Evolutionary conservation across 2,329 filamentous ascomycete species (phyloP).

Genomic region (Blastomyces gilchristii): DNA sequence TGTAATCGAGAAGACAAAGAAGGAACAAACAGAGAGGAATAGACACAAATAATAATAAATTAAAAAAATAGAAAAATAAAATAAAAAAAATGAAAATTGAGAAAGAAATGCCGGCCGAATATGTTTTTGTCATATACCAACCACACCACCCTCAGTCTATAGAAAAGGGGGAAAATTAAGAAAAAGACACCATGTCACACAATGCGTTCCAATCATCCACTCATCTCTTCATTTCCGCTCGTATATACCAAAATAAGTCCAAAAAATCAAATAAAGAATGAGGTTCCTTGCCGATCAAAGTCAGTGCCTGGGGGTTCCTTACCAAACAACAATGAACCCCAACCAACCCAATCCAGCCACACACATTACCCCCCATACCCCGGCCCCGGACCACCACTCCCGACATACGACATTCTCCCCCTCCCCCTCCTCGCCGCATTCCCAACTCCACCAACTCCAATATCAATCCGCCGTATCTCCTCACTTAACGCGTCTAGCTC

Average conservation of each 20-base stretch:
- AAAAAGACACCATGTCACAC: background rate
- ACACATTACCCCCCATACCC: background rate
- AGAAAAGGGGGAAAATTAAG: background rate
- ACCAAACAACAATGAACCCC: background rate
- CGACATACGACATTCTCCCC: background rate
- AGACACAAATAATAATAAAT: background rate
- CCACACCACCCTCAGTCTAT: background rate
- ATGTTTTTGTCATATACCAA: background rate
- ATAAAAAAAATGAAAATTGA: no score
- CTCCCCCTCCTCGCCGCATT: background rate
- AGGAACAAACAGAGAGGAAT: background rate
- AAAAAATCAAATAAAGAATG: background rate
- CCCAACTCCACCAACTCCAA: constrained; percentile 23
- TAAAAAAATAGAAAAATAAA: background rate
- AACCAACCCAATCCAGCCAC: background rate
- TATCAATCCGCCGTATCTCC: constrained; percentile 46
- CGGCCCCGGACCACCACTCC: background rate
- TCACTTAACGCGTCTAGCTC: constrained; percentile 43
- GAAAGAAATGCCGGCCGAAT: background rate
- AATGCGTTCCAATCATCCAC: background rate
- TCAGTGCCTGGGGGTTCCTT: no score
- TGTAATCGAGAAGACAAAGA: background rate
- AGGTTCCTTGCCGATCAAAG: background rate
- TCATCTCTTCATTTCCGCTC: background rate
- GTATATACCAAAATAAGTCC: background rate